Evolutionary conservation across 2,329 filamentous ascomycete genomes (phyloP).

Genomic region (Penicillium brasilianum): DNA sequence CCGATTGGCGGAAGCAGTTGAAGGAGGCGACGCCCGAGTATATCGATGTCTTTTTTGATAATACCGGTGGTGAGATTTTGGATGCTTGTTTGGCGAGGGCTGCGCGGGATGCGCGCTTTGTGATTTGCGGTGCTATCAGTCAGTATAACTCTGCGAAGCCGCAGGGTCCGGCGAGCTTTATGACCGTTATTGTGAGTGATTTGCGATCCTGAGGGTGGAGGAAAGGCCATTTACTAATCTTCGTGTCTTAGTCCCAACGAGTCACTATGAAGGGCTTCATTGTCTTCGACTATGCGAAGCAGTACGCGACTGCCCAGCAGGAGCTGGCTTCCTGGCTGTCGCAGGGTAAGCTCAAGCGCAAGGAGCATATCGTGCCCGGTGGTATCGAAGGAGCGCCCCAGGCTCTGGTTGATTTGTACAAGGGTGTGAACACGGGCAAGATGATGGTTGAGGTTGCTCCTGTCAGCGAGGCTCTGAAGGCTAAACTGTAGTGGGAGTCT

Average conservation of each 20-base stretch:
- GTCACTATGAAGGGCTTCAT: conserved; percentile 72
- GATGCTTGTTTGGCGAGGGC: conserved; percentile 69
- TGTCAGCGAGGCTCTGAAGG: conserved; percentile 45
- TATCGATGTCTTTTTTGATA: conserved; percentile 76
- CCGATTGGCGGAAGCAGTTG: conserved; percentile 65
- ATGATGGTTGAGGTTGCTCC: conserved; percentile 55
- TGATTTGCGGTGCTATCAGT: conserved; percentile 73
- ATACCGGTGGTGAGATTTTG: conserved; percentile 73
- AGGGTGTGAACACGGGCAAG: conserved; percentile 73
- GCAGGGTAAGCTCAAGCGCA: conserved; percentile 73
- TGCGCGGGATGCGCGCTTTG: conserved; percentile 66
- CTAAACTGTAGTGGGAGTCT: conserved; percentile 47
- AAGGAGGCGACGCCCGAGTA: conserved; percentile 62
- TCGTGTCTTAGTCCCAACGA: conserved; percentile 38
- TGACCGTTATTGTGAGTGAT: conserved; percentile 46
- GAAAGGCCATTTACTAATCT: conserved; percentile 22
- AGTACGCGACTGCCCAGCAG: conserved; percentile 63
- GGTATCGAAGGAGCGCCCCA: conserved; percentile 68
- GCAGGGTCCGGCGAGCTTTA: conserved; percentile 59
- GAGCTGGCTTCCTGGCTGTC: conserved; percentile 70
- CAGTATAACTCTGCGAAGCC: conserved; percentile 67
- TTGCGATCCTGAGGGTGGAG: neutral
- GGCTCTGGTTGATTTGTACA: conserved; percentile 67
- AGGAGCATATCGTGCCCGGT: conserved; percentile 73
- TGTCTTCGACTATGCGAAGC: conserved; percentile 67